These are phyloP conservation scores for Osmanthus fragrans DNA, from an alignment of 257 asterid species.

Conservation along the genomic window DNA sequence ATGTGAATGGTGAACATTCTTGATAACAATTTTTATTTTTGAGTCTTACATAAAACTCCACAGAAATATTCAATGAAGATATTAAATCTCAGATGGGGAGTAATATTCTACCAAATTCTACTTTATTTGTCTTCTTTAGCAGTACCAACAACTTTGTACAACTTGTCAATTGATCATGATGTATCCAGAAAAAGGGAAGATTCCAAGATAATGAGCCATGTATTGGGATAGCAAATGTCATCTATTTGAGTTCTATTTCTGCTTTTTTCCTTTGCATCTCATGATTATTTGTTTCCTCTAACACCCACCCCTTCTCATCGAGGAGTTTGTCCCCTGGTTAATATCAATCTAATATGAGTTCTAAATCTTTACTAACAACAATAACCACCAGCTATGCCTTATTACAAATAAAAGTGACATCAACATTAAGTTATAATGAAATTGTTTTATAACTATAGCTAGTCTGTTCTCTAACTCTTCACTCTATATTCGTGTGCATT, in stretches of 20 bases:
- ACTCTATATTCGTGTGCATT: background rate
- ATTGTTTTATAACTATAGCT: background rate
- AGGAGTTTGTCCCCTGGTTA: background rate
- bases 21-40: background rate
- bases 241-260: background rate
- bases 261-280: background rate
- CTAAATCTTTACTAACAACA: background rate
- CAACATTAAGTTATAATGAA: background rate
- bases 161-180: background rate
- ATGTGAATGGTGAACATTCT: background rate
- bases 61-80: background rate
- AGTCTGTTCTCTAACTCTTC: constrained; percentile 10
- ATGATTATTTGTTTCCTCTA: background rate
- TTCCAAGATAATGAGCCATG: background rate
- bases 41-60: background rate
- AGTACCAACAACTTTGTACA: background rate
- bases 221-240: background rate
- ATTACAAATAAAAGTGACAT: background rate
- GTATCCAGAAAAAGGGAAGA: background rate
- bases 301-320: background rate
- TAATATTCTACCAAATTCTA: background rate
- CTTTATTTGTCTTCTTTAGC: background rate
- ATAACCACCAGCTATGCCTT: background rate
- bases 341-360: background rate
- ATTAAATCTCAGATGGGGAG: background rate